phyloP scores from a whole-genome alignment of 441 rosid genomes.

The Omphalea diandra region DNA sequence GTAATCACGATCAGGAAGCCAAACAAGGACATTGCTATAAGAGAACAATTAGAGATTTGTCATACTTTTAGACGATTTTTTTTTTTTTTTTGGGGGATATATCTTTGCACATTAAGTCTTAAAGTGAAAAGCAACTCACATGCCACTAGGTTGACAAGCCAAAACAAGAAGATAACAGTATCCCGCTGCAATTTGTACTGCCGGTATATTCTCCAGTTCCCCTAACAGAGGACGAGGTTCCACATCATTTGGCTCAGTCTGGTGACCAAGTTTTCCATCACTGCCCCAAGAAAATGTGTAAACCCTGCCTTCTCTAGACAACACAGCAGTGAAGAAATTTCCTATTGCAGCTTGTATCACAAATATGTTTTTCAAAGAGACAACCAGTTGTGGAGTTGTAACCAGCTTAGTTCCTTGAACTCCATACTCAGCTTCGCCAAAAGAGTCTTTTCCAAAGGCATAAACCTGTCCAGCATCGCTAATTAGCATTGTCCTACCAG shows the following conservation, averaged over 20 bases:
- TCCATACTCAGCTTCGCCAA: constrained; percentile 70
- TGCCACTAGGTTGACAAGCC: constrained; percentile 95
- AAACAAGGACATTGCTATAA: background rate
- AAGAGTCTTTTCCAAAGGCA: constrained; percentile 79
- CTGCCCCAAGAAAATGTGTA: constrained; percentile 96
- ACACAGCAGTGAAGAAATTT: constrained; percentile 84
- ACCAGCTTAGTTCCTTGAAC: constrained; percentile 53
- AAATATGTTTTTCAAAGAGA: constrained; percentile 71
- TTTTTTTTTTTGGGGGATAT: too few species aligned
- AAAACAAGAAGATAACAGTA: constrained; percentile 96
- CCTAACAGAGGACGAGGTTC: constrained; percentile 87
- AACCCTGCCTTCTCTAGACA: constrained; percentile 93
- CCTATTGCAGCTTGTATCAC: constrained; percentile 98
- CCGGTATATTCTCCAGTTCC: constrained; percentile 72
- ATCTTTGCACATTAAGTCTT: background rate
- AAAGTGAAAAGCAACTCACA: constrained; percentile 55
- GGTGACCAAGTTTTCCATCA: constrained; percentile 80
- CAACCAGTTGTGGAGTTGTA: constrained; percentile 67
- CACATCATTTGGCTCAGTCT: constrained; percentile 66
- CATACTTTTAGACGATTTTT: too few species aligned
- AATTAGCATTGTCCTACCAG: constrained; percentile 94
- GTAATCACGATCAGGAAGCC: background rate
- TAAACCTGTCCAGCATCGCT: constrained; percentile 83
- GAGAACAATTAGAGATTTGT: background rate
- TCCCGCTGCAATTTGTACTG: constrained; percentile 96